phyloP scores from a whole-genome alignment of 192 early-diverging fungal species.

The Glomus cerebriforme region DNA sequence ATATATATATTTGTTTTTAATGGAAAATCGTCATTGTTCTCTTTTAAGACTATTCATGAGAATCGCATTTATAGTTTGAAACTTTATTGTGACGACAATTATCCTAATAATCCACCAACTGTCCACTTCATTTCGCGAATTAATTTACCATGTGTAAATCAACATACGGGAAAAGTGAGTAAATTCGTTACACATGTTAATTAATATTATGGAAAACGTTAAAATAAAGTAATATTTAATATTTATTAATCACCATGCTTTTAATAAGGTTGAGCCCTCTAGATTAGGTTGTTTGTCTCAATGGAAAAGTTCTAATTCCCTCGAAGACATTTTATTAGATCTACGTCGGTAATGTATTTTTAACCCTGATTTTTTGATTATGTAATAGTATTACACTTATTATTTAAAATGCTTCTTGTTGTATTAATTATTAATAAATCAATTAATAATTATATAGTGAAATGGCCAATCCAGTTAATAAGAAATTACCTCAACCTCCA shows the following conservation, averaged over 20 bases:
- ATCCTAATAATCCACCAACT: constrained; percentile 80
- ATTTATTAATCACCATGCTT: not conserved
- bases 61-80: constrained; percentile 92
- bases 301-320: constrained; percentile 79
- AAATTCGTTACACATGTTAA: not conserved
- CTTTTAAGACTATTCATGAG: constrained; percentile 84
- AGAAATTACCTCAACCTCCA: constrained; percentile 86
- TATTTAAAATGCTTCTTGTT: not conserved
- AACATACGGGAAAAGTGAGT: constrained; percentile 72
- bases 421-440: not conserved
- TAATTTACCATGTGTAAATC: constrained; percentile 87
- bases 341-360: constrained; percentile 67
- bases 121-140: constrained; percentile 83
- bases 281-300: constrained; percentile 73
- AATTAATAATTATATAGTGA: constrained; percentile 53
- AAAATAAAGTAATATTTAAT: not conserved
- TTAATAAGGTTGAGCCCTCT: constrained; percentile 61
- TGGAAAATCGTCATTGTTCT: not conserved
- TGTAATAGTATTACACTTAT: not conserved
- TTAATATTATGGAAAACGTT: not conserved
- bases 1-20: constrained; percentile 11
- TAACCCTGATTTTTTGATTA: not conserved
- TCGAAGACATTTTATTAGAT: constrained; percentile 82
- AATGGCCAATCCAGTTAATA: constrained; percentile 82
- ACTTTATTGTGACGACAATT: constrained; percentile 81